Evolutionary conservation across 352 stramenopile genomes (phyloP).

Genomic region (Pythium myriotylum): DNA sequence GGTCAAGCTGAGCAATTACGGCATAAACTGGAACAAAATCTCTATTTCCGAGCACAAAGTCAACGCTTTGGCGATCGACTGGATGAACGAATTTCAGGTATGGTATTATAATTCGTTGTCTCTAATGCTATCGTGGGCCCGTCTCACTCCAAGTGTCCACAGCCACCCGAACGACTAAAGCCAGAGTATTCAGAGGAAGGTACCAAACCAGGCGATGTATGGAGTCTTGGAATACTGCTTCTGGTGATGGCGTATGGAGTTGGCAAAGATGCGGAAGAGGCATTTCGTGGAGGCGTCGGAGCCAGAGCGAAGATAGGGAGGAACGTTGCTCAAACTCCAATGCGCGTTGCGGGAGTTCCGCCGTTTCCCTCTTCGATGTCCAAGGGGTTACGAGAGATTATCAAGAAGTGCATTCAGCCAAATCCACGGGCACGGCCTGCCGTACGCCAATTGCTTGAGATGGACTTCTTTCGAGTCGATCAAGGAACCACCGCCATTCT

Average conservation of each 20-base stretch:
- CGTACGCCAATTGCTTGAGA: conserved; percentile 33
- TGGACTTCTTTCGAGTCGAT: conserved; percentile 64
- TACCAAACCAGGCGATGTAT: neutral
- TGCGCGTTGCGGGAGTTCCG: neutral
- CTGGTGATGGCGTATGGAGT: neutral
- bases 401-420: conserved; percentile 47
- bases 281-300: neutral
- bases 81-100: conserved; percentile 24
- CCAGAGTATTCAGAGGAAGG: neutral
- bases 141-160: neutral
- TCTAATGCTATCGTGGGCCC: neutral
- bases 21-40: conserved; percentile 26
- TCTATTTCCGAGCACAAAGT: neutral
- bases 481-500: conserved; percentile 57
- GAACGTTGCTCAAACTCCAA: neutral
- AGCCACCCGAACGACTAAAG: neutral
- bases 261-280: neutral
- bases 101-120: neutral
- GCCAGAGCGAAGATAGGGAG: neutral
- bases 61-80: conserved; percentile 15
- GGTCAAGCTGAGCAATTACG: conserved; percentile 60
- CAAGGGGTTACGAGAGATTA: conserved; percentile 44
- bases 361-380: conserved; percentile 23
- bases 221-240: neutral
- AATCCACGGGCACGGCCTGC: conserved; percentile 43